Base-by-base conservation (phyloP, 2,329 filamentous ascomycete genomes). In the Hymenoscyphus linearis region DNA sequence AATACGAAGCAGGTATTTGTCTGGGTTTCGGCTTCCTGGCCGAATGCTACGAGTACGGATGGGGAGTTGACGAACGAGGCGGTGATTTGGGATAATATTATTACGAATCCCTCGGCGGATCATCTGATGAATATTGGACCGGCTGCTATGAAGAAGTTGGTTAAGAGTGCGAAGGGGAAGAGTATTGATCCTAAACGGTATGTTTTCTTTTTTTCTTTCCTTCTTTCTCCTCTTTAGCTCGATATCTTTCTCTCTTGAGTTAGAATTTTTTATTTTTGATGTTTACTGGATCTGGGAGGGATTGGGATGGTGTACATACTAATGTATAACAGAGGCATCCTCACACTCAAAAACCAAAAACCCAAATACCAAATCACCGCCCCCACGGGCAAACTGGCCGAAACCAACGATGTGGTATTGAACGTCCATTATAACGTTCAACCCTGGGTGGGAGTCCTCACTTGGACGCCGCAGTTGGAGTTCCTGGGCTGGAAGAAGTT, bases 1-100 rank as follows among this genome's bases (percentile, higher is more conserved):
- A 99, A 99, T 82, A 99, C 96, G 22, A 99, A 99, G 77, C 91
- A 98, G 78, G 79, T 99, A 71, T 99, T 98, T 78, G 87, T 97
- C 75, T 99, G 96, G 79, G 87, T 99, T 62, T 93, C 91, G 60
- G 93, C 93, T 59, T 87, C 86, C 69, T 88, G 85, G 85, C 79
- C 81, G 52, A 68, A 75, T 31, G 68, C 69, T 40, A 71, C 65
- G 36, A 65, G 67, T 4, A 58, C 63, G 57, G 31, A 31, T 31
- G 31, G 44, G 18, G 68, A 60, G 52, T 77, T 65, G 10, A 62
- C 62, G 7, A 88, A 88, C 76, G 83, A 92, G 76, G 90, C 90
- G 69, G 88, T 97, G 65, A 93, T 99, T 77, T 98, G 93, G 95
- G 93, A 99, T 77, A 83, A 82, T 67, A 98, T 99, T 78, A 93